Base-by-base conservation (phyloP, 179 eudicot genomes). In the Beta lomatogona region DNA sequence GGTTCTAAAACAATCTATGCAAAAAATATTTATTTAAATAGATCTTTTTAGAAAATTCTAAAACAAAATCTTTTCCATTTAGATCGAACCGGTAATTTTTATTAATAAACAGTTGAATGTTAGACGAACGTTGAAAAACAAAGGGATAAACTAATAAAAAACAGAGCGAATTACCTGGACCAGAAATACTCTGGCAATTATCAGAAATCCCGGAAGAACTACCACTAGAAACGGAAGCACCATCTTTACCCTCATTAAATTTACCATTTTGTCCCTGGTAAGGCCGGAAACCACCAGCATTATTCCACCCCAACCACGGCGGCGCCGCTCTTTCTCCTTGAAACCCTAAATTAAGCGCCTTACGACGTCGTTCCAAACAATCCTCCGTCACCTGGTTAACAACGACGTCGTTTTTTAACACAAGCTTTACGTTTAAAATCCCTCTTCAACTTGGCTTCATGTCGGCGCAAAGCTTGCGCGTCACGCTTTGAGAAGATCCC, bases 161-260 rank as follows among this genome's bases (percentile, higher is more conserved):
- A 25, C 41, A 36, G 41, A 36, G 41, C 3, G 1, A 9, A 25
- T 16, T 77, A 91, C 92, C 94, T 83, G 83, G 83, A 53, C 64
- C 84, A 64, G 88, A 86, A 3, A 83, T 77, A 79, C 85, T 86
- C 46, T 76, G 87, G 65, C 87, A 76, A 77, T 75, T 84, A 75
- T 92, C 91, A 11, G 89, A 88, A 81, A 79, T 76, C 8, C 80
- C 90, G 14, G 90, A 73, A 0, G 91, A 89, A 77, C 81, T 83
- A 25, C 86, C 82, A 41, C 85, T 80, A 19, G 87, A 87, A 60
- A 81, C 74, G 2, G 90, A 76, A 36, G 65, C 58, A 65, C 60
- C 73, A 52, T 16, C 55, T 16, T 48, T 71, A 58, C 60, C 80
- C 16, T 72, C 82, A 54, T 58, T 73, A 64, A 54, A 14, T 18